phyloP scores from a whole-genome alignment of 495 filamentous ascomycete species.

The Saxophila tyrrhenica region DNA sequence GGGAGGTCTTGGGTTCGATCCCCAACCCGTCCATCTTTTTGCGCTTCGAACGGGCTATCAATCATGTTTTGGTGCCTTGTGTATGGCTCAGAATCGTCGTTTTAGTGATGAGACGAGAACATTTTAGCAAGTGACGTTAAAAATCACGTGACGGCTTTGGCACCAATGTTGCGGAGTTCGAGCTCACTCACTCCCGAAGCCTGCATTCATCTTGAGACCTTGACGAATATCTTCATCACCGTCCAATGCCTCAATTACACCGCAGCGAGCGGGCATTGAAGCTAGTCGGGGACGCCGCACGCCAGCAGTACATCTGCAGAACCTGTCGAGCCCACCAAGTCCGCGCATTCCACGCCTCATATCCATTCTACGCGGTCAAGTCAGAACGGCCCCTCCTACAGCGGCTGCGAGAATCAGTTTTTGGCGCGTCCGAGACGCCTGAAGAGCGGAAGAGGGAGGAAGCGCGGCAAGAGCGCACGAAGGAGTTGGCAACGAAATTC shows the following conservation, averaged over 20 bases:
- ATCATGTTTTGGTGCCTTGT: too few species aligned
- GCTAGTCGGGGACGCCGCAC: not conserved
- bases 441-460: not conserved
- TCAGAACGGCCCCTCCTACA: conserved; percentile 4
- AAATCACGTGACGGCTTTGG: too few species aligned
- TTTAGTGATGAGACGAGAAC: too few species aligned
- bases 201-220: too few species aligned
- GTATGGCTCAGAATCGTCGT: too few species aligned
- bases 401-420: conserved; percentile 7
- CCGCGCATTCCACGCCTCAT: conserved; percentile 12
- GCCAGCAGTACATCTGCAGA: conserved; percentile 14
- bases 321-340: conserved; percentile 13
- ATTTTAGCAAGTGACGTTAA: too few species aligned
- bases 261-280: conserved; percentile 14
- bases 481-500: not conserved
- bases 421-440: conserved; percentile 4
- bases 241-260: conserved; percentile 7
- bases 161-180: too few species aligned
- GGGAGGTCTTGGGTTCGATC: conserved; percentile 31
- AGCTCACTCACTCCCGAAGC: too few species aligned
- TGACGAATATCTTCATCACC: too few species aligned
- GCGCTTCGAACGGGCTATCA: too few species aligned
- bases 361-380: not conserved
- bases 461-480: not conserved
- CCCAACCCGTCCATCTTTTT: conserved; percentile 23